Base-by-base conservation (phyloP, 345 rosid genomes). In the Acer yangbiense region DNA sequence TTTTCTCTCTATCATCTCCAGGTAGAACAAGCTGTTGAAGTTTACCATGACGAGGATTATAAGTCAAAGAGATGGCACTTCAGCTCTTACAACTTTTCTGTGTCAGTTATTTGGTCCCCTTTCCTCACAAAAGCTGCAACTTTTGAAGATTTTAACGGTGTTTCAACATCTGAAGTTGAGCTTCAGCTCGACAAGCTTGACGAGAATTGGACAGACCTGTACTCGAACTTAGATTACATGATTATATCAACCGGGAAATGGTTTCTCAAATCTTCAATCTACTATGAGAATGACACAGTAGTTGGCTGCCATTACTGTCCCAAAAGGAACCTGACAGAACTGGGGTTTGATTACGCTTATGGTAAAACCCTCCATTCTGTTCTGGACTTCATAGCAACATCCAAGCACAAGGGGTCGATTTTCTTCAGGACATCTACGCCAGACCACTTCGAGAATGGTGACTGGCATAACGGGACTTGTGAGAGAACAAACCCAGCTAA, bases 181-280 rank as follows among this genome's bases (percentile, higher is more conserved):
- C 85, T 96, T 68, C 93, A 96, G 48, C 86, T 94, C 0, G 98
- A 96, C 82, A 87, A 83, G 63, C 92, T 96, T 23, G 99, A 96
- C 64, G 82, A 85, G 77, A 92, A 86, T 39, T 95, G 97, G 97
- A 86, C 89, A 2, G 82, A 61, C 39, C 76, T 82, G 8, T 89
- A 83, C 82, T 84, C 81, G 66, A 86, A 78, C 82, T 75, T 89
- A 13, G 95, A 96, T 79, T 94, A 91, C 75, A 76, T 84, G 61
- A 90, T 96, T 39, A 84, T 96, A 79, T 96, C 99, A 3, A 94
- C 97, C 0, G 99, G 99, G 54, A 94, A 96, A 86, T 96, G 99
- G 99, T 96, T 89, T 82, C 93, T 96, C 21, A 94, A 96, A 85
- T 81, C 94, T 4, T 90, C 97, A 25, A 81, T 96, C 73, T 96